Conservation (phyloP, 2,329 filamentous ascomycete genomes). For the Aureobasidium sp. region DNA sequence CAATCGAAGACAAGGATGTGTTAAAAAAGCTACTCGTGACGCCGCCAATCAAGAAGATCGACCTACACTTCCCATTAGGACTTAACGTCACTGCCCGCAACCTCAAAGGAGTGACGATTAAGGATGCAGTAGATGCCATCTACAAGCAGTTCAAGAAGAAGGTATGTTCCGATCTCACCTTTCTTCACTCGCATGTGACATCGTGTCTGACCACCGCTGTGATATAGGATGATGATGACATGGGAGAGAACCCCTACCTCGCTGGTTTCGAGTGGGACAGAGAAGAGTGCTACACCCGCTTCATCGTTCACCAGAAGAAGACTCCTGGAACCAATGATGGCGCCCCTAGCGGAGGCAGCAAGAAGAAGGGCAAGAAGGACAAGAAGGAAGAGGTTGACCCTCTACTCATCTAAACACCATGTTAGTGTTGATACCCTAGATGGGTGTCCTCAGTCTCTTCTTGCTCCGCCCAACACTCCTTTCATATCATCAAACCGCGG, state of each 20-base stretch:
- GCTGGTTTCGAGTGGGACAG: slow-evolving; percentile 95
- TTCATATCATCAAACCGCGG: slow-evolving; percentile 8
- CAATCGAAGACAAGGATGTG: slow-evolving; percentile 74
- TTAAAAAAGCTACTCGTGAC: slow-evolving; percentile 74
- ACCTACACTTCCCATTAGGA: slow-evolving; percentile 83
- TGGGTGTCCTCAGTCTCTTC: slow-evolving; percentile 1
- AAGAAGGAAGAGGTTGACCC: slow-evolving; percentile 24
- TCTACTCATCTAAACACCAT: neutral
- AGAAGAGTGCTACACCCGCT: slow-evolving; percentile 79
- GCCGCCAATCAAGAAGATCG: slow-evolving; percentile 87
- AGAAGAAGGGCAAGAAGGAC: slow-evolving; percentile 52
- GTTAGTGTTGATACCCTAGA: neutral
- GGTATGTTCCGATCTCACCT: slow-evolving; percentile 47
- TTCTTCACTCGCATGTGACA: neutral
- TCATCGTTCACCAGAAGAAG: slow-evolving; percentile 80
- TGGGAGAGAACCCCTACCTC: slow-evolving; percentile 71
- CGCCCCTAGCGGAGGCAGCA: slow-evolving; percentile 46
- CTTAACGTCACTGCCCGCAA: slow-evolving; percentile 85
- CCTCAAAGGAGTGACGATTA: slow-evolving; percentile 91
- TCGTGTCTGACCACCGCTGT: slow-evolving; percentile 18
- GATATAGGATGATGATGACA: slow-evolving; percentile 76
- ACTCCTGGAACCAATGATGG: slow-evolving; percentile 47
- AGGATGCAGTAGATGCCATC: slow-evolving; percentile 92
- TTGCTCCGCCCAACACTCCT: slow-evolving; percentile 11
- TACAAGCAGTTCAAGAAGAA: slow-evolving; percentile 96